Percentiles rank a stretch among this genome's conserved stretches.
Conservation (phyloP, 2,329 filamentous ascomycete species). For the Rachicladosporium sp. region DNA sequence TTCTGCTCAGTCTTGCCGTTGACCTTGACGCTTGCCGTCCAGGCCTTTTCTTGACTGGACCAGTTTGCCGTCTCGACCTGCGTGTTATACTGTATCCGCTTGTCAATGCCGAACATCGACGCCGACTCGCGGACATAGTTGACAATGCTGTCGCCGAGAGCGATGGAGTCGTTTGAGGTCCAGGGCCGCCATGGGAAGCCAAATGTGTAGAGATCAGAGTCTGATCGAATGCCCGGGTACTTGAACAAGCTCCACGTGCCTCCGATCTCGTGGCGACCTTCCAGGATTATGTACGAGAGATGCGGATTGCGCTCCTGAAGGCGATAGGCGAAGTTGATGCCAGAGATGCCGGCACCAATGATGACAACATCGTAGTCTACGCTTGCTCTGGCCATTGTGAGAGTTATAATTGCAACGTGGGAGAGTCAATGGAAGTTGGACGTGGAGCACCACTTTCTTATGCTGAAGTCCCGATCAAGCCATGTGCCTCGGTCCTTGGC, state of each 20-base stretch:
- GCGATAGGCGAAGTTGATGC: slow-evolving; percentile 62
- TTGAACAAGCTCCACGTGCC: slow-evolving; percentile 71
- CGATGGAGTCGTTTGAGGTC: slow-evolving; percentile 38
- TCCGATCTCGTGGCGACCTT: slow-evolving; percentile 52
- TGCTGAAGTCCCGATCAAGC: too few species aligned
- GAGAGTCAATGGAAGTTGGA: too few species aligned
- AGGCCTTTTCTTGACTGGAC: slow-evolving; percentile 37
- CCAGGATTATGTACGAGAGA: slow-evolving; percentile 53
- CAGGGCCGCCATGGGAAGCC: slow-evolving; percentile 60
- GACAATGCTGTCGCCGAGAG: slow-evolving; percentile 31
- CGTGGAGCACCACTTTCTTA: too few species aligned
- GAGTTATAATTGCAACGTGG: too few species aligned
- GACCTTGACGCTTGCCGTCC: slow-evolving; percentile 29
- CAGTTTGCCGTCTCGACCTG: slow-evolving; percentile 30
- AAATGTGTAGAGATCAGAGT: slow-evolving; percentile 39
- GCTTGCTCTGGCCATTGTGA: background rate
- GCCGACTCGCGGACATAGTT: slow-evolving; percentile 34
- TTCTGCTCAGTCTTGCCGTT: slow-evolving; percentile 25
- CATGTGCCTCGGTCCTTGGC: too few species aligned
- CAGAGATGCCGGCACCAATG: slow-evolving; percentile 61
- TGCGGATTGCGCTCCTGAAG: slow-evolving; percentile 35
- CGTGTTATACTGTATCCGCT: slow-evolving; percentile 33
- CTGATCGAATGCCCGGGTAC: slow-evolving; percentile 53
- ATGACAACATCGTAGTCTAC: slow-evolving; percentile 40
- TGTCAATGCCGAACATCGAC: slow-evolving; percentile 32